Evolutionary conservation across 805 yeast species (phyloP), one percentile per base, ranked within the genome.

Genomic region (Saturnispora zaruensis): DNA sequence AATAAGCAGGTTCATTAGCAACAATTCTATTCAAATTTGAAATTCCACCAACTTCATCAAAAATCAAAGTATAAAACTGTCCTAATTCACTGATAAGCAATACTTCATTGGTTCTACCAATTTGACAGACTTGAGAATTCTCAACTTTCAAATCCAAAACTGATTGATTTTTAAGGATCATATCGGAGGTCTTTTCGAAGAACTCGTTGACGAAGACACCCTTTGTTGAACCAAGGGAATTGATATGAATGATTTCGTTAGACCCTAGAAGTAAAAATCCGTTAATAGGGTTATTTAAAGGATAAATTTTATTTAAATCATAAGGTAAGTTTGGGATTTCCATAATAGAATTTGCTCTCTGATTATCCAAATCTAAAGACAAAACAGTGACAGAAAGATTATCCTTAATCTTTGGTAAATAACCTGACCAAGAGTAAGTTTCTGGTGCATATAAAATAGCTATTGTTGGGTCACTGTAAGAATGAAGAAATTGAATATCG

Each of bases 401-500:
- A 59, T 87, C 95, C 58, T 79, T 82, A 5, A 66, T 69, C 45
- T 74, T 67, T 2, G 82, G 74, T 32, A 84, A 66, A 48, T 77
- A 74, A 0, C 96, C 96, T 0, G 95, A 81, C 96, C 96, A 87
- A 0, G 89, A 79, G 11, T 59, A 43, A 1, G 62, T 48, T 30
- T 64, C 60, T 1, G 70, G 67, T 0, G 67, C 63, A 52, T 65
- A 65, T 41, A 65, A 49, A 14, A 65, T 52, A 2, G 68, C 68
- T n/a, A 66, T 48, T 0, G 97, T 90, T 0, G 97, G 95, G 51
- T 84, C 93, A 55, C 84, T 70, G 60, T 87, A 91, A 50, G 82
- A 82, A 59, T 80, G 66, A 37, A 91, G 65, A 61, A 86, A 90
- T 45, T 78, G 79, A 56, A 83, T 73, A 60, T 87, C 95, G 2